phyloP scores from a whole-genome alignment of 129 eudicot species.

The Chrysanthemum seticuspe region DNA sequence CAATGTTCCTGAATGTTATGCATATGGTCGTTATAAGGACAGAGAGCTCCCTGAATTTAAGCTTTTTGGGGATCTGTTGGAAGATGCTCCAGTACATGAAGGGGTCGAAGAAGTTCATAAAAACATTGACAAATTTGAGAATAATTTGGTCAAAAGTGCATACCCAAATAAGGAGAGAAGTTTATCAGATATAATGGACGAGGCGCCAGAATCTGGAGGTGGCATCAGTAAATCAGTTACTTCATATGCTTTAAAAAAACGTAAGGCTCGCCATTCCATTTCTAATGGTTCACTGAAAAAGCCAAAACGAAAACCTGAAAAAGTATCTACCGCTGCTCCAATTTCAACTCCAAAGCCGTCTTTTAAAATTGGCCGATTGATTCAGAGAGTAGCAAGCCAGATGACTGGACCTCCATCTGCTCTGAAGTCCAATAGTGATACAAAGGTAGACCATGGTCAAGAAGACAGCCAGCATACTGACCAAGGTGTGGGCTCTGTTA shows the following conservation, averaged over 20 bases:
- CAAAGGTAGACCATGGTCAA: slow-evolving; percentile 28
- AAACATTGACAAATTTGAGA: slow-evolving; percentile 8
- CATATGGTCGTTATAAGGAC: slow-evolving; percentile 53
- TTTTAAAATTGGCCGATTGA: slow-evolving; percentile 77
- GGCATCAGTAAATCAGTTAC: slow-evolving; percentile 32
- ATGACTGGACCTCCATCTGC: slow-evolving; percentile 59
- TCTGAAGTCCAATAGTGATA: no score
- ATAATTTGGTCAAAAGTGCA: slow-evolving; percentile 14
- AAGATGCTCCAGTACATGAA: slow-evolving; percentile 29
- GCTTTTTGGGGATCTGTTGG: slow-evolving; percentile 46
- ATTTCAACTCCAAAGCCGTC: slow-evolving; percentile 66
- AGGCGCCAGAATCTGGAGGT: slow-evolving; percentile 43
- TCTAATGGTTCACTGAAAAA: slow-evolving; percentile 48
- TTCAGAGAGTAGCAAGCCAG: slow-evolving; percentile 81
- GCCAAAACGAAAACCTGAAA: slow-evolving; percentile 43
- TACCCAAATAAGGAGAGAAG: slow-evolving; percentile 48
- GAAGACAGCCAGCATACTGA: slow-evolving; percentile 28
- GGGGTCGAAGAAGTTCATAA: slow-evolving; percentile 22
- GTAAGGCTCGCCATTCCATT: slow-evolving; percentile 44
- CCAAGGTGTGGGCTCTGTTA: slow-evolving; percentile 25
- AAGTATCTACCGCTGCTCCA: slow-evolving; percentile 37
- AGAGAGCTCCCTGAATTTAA: slow-evolving; percentile 45
- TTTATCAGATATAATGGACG: slow-evolving; percentile 57
- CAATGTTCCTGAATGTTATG: slow-evolving; percentile 28
- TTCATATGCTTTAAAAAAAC: slow-evolving; percentile 39